Evolutionary conservation across 345 rosid genomes (phyloP).

Genomic region (Eucalyptus marginata): DNA sequence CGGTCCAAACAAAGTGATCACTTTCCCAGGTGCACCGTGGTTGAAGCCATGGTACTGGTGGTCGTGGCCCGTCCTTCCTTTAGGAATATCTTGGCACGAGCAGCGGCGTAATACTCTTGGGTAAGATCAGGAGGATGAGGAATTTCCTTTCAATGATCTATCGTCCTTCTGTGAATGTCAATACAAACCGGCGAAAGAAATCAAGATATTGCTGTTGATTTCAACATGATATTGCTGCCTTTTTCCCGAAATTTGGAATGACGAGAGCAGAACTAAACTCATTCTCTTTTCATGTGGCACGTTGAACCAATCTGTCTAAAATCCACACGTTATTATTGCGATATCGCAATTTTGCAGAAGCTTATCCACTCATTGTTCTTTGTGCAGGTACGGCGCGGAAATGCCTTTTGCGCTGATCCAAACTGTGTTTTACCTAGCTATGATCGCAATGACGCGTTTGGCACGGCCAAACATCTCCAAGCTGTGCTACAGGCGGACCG

Average conservation of each 20-base stretch:
- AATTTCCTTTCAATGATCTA: not conserved
- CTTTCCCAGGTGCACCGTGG: constrained; percentile 94
- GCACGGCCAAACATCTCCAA: constrained; percentile 63
- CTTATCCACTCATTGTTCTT: not conserved
- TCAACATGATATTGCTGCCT: not conserved
- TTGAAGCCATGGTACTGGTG: constrained; percentile 99
- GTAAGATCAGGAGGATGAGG: constrained; percentile 11
- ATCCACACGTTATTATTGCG: not conserved
- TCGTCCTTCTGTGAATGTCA: not conserved
- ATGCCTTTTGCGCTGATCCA: constrained; percentile 59
- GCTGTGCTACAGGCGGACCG: constrained; percentile 64
- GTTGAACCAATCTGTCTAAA: not conserved
- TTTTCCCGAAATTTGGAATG: not conserved
- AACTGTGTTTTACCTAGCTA: constrained; percentile 48
- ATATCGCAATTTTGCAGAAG: not conserved
- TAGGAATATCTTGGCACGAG: constrained; percentile 83
- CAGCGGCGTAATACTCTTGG: constrained; percentile 63
- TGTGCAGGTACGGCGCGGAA: constrained; percentile 57
- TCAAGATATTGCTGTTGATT: not conserved
- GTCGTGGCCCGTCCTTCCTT: constrained; percentile 95
- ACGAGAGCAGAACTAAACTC: not conserved
- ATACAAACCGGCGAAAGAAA: not conserved
- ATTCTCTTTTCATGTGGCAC: not conserved
- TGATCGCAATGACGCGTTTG: constrained; percentile 47
- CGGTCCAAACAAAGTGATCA: constrained; percentile 88